phyloP scores from a whole-genome alignment of 2,329 filamentous ascomycete genomes.

The Fusarium chaquense region DNA sequence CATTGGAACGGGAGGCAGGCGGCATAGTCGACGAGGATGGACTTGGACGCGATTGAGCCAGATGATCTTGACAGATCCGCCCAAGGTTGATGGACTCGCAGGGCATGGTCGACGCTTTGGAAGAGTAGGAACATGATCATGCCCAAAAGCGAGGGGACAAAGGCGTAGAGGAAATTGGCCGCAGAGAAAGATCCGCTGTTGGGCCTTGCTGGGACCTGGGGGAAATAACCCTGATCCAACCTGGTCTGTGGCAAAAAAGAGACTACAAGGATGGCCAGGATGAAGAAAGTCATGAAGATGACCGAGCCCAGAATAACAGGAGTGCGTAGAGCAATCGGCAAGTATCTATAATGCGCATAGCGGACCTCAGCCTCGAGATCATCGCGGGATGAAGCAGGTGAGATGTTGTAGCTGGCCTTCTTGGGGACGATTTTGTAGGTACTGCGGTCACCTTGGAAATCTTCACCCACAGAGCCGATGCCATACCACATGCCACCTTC shows the following conservation, averaged over 20 bases:
- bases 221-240: conserved; percentile 77
- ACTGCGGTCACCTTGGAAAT: conserved; percentile 40
- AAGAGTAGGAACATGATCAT: conserved; percentile 75
- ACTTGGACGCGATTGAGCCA: conserved; percentile 71
- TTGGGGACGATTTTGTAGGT: conserved; percentile 47
- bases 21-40: conserved; percentile 77
- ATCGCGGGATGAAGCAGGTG: conserved; percentile 49
- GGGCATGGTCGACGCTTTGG: conserved; percentile 72
- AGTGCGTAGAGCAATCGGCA: conserved; percentile 81
- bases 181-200: conserved; percentile 77
- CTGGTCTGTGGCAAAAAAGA: conserved; percentile 79
- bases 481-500: conserved; percentile 80
- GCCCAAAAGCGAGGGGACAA: conserved; percentile 76
- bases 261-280: conserved; percentile 79
- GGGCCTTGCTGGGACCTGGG: conserved; percentile 72
- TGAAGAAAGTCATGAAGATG: conserved; percentile 68
- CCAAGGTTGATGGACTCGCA: conserved; percentile 78
- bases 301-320: conserved; percentile 74
- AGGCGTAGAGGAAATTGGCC: conserved; percentile 88
- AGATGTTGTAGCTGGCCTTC: conserved; percentile 50
- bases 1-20: conserved; percentile 72
- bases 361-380: conserved; percentile 47
- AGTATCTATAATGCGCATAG: conserved; percentile 66
- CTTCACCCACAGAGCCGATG: conserved; percentile 67
- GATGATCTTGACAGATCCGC: conserved; percentile 68